Evolutionary conservation across 768 basidiomycete genomes (phyloP).

Genomic region (Suillus luteus): DNA sequence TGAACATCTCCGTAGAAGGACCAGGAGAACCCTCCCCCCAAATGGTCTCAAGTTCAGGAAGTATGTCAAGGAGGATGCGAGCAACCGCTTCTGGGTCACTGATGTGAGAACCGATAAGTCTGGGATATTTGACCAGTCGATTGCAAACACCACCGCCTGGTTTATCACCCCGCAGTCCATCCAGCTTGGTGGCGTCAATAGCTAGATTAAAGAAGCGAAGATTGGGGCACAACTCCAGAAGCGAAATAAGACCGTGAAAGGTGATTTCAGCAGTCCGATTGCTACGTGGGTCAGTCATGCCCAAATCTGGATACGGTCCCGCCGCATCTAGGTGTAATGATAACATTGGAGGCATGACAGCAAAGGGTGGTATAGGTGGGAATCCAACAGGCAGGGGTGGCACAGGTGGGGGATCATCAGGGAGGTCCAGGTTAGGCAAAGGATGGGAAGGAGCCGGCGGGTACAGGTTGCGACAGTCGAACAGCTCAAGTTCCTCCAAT

Average conservation of each 20-base stretch:
- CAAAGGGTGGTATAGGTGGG: neutral
- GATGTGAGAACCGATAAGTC: constrained; percentile 3
- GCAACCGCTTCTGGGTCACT: constrained; percentile 6
- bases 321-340: neutral
- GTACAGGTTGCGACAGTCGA: neutral
- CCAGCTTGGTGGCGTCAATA: constrained; percentile 9
- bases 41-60: constrained; percentile 2
- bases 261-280: constrained; percentile 3
- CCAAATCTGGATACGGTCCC: neutral
- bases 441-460: neutral
- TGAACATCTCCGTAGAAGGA: neutral
- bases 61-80: constrained; percentile 10
- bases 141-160: constrained; percentile 12
- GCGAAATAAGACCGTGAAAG: constrained; percentile 10
- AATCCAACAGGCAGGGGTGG: neutral
- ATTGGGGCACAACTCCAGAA: constrained; percentile 4
- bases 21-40: neutral
- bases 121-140: constrained; percentile 3
- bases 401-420: neutral
- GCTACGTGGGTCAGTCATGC: no score
- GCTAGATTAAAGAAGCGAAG: constrained; percentile 5
- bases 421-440: neutral
- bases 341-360: neutral
- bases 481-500: constrained; percentile 8
- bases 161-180: neutral